Evolutionary conservation across 345 rosid genomes (phyloP).

Genomic region (Salix udensis): DNA sequence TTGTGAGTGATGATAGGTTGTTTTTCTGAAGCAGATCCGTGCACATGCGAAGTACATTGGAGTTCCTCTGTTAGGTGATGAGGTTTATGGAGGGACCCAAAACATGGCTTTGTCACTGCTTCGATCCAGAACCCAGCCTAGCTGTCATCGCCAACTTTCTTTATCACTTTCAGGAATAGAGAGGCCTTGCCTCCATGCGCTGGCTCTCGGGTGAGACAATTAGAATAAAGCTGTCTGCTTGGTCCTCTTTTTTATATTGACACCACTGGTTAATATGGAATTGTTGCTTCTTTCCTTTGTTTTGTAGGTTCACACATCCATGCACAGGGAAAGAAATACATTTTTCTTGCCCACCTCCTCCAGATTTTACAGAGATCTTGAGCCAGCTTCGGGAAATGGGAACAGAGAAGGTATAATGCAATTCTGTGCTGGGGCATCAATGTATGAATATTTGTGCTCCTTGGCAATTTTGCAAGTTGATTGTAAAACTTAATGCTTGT

Average conservation of each 20-base stretch:
- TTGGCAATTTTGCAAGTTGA: not conserved
- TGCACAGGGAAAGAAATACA: conserved; percentile 46
- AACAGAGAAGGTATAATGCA: conserved; percentile 42
- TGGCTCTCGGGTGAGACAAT: conserved; percentile 66
- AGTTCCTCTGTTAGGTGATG: conserved; percentile 79
- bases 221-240: conserved; percentile 16
- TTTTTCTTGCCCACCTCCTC: conserved; percentile 72
- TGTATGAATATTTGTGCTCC: not conserved
- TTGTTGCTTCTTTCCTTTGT: conserved; percentile 1
- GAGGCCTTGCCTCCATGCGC: conserved; percentile 91
- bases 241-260: not conserved
- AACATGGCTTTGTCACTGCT: conserved; percentile 75
- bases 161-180: conserved; percentile 56
- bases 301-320: conserved; percentile 74
- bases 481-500: not conserved
- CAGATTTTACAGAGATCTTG: conserved; percentile 60
- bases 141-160: conserved; percentile 38
- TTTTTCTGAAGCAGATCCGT: conserved; percentile 56
- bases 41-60: conserved; percentile 89
- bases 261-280: not conserved
- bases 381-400: conserved; percentile 56
- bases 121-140: conserved; percentile 45
- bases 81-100: conserved; percentile 80
- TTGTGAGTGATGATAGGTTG: not conserved
- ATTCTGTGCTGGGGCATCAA: not conserved